A percentile compares a stretch with the other conserved stretches of the same genome.
Conservation (phyloP, 2,329 filamentous ascomycete species). For the Diatrype stigma region DNA sequence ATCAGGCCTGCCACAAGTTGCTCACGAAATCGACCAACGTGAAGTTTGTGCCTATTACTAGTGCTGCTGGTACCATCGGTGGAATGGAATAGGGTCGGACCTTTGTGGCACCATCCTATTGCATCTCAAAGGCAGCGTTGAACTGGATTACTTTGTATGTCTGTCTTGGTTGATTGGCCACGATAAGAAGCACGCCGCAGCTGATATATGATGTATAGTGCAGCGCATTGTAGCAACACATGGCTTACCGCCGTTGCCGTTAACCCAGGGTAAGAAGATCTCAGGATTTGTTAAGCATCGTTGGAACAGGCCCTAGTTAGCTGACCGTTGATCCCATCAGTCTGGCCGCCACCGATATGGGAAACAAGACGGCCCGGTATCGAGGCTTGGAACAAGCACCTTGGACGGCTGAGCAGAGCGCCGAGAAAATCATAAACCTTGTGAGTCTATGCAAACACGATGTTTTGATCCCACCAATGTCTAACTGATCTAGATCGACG, state of each 20-base stretch:
- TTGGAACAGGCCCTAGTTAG: no score
- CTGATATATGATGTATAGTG: not conserved
- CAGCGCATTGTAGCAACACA: slow-evolving; percentile 3
- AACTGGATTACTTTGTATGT: slow-evolving; percentile 26
- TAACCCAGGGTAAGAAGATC: slow-evolving; percentile 2
- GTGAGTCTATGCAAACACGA: slow-evolving; percentile 1
- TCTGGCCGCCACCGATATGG: slow-evolving; percentile 3
- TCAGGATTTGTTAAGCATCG: not conserved
- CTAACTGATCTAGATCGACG: slow-evolving; percentile 3
- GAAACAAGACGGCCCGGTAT: slow-evolving; percentile 5
- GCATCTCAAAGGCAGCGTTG: slow-evolving; percentile 26
- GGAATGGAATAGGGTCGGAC: slow-evolving; percentile 10
- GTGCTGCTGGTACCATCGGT: slow-evolving; percentile 20
- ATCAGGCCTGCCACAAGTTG: slow-evolving; percentile 26
- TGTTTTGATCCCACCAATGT: not conserved
- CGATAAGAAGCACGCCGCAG: not conserved
- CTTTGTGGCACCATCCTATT: slow-evolving; percentile 22
- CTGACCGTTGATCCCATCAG: no score
- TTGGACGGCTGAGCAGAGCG: slow-evolving; percentile 4
- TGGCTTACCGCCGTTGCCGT: slow-evolving; percentile 4
- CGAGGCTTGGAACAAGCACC: slow-evolving; percentile 6
- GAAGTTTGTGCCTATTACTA: slow-evolving; percentile 27
- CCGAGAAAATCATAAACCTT: slow-evolving; percentile 5
- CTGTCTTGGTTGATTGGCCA: not conserved
- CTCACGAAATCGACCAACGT: slow-evolving; percentile 25